Conservation (phyloP, 768 basidiomycete species). For the Pluteus cervinus region DNA sequence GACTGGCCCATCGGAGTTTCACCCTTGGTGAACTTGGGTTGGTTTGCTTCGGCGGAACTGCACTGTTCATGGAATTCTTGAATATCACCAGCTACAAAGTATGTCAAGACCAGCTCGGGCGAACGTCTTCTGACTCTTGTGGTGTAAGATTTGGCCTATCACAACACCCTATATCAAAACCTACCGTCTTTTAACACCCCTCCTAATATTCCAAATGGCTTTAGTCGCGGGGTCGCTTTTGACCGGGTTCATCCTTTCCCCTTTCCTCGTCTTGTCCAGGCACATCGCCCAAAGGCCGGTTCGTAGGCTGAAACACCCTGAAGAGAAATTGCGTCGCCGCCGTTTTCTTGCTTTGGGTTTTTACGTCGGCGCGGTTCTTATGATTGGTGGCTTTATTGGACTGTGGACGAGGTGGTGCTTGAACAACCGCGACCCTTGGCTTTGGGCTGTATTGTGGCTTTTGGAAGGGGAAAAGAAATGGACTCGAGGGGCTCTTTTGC, state of each 20-base stretch:
- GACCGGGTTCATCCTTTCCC: slow-evolving; percentile 92
- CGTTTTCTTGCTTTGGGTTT: slow-evolving; percentile 82
- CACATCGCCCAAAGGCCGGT: slow-evolving; percentile 86
- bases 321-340: slow-evolving; percentile 77
- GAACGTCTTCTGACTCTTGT: too few relatives aligned
- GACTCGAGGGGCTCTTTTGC: slow-evolving; percentile 72
- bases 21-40: slow-evolving; percentile 91
- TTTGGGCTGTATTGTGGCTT: slow-evolving; percentile 77
- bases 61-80: slow-evolving; percentile 79
- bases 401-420: slow-evolving; percentile 91
- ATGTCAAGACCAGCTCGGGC: too few relatives aligned
- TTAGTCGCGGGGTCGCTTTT: slow-evolving; percentile 89
- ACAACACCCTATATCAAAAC: slow-evolving; percentile 85
- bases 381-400: slow-evolving; percentile 81
- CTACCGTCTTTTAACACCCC: slow-evolving; percentile 86
- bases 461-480: slow-evolving; percentile 71
- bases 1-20: slow-evolving; percentile 91
- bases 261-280: slow-evolving; percentile 85
- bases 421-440: slow-evolving; percentile 76
- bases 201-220: slow-evolving; percentile 88
- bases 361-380: slow-evolving; percentile 67
- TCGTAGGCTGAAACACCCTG: slow-evolving; percentile 74
- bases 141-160: slow-evolving; percentile 65
- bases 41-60: slow-evolving; percentile 84
- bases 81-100: slow-evolving; percentile 82